Evolutionary conservation across 106 monocot genomes (phyloP).

Genomic region (Phalaenopsis aphrodite): DNA sequence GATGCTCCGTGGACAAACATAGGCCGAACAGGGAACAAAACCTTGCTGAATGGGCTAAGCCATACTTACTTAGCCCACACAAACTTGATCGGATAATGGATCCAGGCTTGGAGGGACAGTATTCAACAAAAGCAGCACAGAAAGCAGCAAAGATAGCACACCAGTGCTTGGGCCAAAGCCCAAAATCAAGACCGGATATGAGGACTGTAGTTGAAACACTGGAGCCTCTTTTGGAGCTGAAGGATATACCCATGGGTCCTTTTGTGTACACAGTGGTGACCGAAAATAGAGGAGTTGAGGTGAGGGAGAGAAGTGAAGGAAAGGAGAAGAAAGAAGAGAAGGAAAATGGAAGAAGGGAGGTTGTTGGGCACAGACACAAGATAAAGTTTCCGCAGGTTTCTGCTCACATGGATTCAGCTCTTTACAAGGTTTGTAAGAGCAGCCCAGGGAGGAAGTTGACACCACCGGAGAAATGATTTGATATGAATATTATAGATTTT

Average conservation of each 20-base stretch:
- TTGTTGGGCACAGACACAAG: slow-evolving; percentile 2
- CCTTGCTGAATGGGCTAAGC: slow-evolving; percentile 61
- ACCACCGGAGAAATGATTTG: not conserved
- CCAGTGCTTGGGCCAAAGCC: slow-evolving; percentile 43
- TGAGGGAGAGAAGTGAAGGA: not conserved
- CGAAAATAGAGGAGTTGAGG: not conserved
- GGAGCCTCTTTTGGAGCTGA: slow-evolving; percentile 35
- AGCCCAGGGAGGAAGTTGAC: not conserved
- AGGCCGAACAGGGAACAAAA: slow-evolving; percentile 46
- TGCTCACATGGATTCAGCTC: not conserved
- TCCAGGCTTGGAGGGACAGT: slow-evolving; percentile 46
- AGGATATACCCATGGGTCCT: slow-evolving; percentile 20
- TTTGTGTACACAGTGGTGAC: slow-evolving; percentile 31
- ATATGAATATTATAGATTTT: not conserved
- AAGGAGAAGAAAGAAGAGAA: not conserved
- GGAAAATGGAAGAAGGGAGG: not conserved
- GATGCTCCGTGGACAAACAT: slow-evolving; percentile 41
- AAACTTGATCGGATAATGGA: slow-evolving; percentile 51
- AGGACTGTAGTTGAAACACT: slow-evolving; percentile 39
- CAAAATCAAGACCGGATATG: slow-evolving; percentile 56
- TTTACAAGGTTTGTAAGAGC: not conserved
- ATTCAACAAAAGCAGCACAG: slow-evolving; percentile 41
- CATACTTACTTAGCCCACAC: slow-evolving; percentile 25
- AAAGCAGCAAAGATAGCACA: slow-evolving; percentile 38
- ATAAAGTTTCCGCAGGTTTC: not conserved